Evolutionary conservation across 768 basidiomycete species (phyloP).

Genomic region (Hygrophorus pudorinus): DNA sequence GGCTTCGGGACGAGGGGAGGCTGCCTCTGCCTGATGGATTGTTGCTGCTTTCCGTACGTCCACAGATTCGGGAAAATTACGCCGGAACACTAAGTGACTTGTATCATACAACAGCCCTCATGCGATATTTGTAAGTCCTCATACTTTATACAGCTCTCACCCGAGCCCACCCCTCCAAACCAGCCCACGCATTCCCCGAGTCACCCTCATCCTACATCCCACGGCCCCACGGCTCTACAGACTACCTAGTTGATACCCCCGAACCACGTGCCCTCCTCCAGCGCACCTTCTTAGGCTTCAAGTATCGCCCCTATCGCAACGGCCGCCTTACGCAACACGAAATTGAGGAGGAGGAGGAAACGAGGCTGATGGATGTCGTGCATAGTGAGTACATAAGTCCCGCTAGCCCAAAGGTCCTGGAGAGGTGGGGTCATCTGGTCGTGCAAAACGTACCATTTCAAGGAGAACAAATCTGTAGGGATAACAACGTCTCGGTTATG

Average conservation of each 20-base stretch:
- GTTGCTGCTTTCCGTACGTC: constrained; percentile 33
- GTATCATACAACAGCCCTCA: constrained; percentile 12
- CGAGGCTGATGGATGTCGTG: constrained; percentile 22
- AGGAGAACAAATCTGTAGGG: constrained; percentile 8
- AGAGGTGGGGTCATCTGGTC: constrained; percentile 24
- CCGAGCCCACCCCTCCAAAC: constrained; percentile 16
- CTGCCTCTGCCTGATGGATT: constrained; percentile 36
- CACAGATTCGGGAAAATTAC: background rate
- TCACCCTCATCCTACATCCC: constrained; percentile 39
- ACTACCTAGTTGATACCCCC: constrained; percentile 44
- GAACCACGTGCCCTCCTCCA: constrained; percentile 43
- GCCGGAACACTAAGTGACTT: background rate
- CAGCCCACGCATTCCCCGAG: constrained; percentile 38
- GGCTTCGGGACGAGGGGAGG: constrained; percentile 41
- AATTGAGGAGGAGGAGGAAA: constrained; percentile 20
- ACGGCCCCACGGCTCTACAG: constrained; percentile 36
- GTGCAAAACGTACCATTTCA: too few relatives aligned
- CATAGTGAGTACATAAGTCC: constrained; percentile 34
- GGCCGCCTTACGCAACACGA: constrained; percentile 1
- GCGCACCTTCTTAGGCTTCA: constrained; percentile 42
- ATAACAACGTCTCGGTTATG: constrained; percentile 20
- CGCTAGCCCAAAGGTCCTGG: constrained; percentile 28
- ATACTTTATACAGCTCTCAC: background rate
- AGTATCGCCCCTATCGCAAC: constrained; percentile 9
- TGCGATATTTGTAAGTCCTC: constrained; percentile 22